Base-by-base conservation (phyloP, 2,329 filamentous ascomycete genomes). In the Xylaria sp. region DNA sequence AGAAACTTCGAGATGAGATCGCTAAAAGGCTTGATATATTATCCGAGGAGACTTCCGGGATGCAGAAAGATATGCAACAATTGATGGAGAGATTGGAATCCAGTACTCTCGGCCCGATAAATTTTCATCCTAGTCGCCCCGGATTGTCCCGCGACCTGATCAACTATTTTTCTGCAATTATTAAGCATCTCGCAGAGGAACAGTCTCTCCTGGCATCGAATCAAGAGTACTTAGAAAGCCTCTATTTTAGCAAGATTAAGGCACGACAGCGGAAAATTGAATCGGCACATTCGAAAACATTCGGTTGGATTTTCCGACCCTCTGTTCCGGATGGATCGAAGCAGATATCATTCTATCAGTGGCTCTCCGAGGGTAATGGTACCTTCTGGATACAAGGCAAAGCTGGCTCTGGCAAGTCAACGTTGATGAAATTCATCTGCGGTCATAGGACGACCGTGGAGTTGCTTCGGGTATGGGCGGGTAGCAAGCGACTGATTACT, bases 371-470 rank as follows among this genome's bases (percentile, higher is more conserved):
- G 44, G 44, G 62, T 10, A 41, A 18, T 23, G 62, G 34, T 18
- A 65, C 54, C 44, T 65, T 65, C 39, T 65, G 62, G 62, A 51
- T 65, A 20, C 34, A 57, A 15, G 62, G 61, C 18, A 63, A 63
- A 28, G 61, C 61, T 28, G 52, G 61, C 18, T 63, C 61, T 39
- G 61, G 61, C 12, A 63, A 63, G 52, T 63, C 61, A n/a, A 63
- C 61, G 1, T n/a, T 63, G 41, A 57, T 63, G 61, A 63, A 63
- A 39, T 63, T 84, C 80, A 50, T 63, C 10, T 56, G 39, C 41
- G 15, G 39, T 39, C 61, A 63, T 20, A 1, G 10, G 7, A 48
- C 7, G 28, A 63, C 61, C n/a, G 1, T 18, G 7, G 41, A 39
- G 41, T 63, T 25, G 1, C 61, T 63, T 56, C 51, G 20, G 8